Evolutionary conservation across 148 eudicot genomes (phyloP).

Genomic region (Amaranthus cruentus): DNA sequence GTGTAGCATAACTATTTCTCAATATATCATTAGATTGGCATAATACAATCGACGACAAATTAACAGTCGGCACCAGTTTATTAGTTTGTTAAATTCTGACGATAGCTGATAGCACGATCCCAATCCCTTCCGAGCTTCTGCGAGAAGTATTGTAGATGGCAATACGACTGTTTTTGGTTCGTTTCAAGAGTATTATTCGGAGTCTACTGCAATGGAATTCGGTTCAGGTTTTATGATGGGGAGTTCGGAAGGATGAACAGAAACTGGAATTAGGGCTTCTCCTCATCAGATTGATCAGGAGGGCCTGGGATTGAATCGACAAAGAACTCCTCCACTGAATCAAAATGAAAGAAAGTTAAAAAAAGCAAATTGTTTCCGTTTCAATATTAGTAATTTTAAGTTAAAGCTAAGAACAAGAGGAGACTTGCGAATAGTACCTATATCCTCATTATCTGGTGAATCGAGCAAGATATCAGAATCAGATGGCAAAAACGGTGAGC

Average conservation of each 20-base stretch:
- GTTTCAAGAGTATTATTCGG: background rate
- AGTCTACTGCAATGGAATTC: background rate
- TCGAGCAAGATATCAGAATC: slow-evolving; percentile 88
- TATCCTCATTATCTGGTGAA: slow-evolving; percentile 80
- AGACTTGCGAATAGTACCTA: slow-evolving; percentile 42
- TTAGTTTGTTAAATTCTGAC: background rate
- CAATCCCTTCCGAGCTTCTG: background rate
- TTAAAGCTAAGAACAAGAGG: slow-evolving; percentile 8
- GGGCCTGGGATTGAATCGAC: slow-evolving; percentile 82
- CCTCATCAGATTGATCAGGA: slow-evolving; percentile 64
- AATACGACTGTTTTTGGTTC: background rate
- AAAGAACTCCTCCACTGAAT: slow-evolving; percentile 91
- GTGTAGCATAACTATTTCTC: background rate
- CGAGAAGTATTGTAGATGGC: background rate
- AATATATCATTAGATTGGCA: slow-evolving; percentile 1
- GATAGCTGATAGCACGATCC: background rate
- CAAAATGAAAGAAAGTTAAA: slow-evolving; percentile 12
- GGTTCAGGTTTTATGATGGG: background rate
- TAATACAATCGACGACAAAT: background rate
- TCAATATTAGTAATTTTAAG: background rate
- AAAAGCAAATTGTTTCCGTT: background rate
- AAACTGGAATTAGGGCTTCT: slow-evolving; percentile 37
- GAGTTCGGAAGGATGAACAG: background rate
- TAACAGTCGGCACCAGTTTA: background rate
- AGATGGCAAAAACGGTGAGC: slow-evolving; percentile 88